Base-by-base conservation (phyloP, 1,139 yeast genomes). In the Entelexis sorbosivorans region DNA sequence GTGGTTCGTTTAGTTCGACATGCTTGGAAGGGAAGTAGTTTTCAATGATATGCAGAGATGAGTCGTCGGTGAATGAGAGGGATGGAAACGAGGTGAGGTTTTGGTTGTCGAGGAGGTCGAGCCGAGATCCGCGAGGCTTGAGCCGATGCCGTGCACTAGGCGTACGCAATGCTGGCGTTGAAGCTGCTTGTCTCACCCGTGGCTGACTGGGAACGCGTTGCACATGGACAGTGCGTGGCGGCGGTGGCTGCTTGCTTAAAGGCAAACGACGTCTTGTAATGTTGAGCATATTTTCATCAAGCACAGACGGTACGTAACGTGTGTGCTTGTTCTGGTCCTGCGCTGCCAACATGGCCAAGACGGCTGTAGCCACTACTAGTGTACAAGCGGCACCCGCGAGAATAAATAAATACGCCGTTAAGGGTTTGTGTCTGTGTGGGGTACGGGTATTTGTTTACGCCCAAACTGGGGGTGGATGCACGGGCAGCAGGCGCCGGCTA, bases 81-180 rank as follows among this genome's bases (percentile, higher is more conserved):
- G 51, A 32, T 11, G 87, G 87, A 56, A 81, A 74, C 2, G 87
- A 80, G 0, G 89, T 82, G 50, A 82, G 65, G 19, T 75, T 74
- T 26, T 51, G 36, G 8, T 75, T 72, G 59, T 82, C 87, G 6
- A 82, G 70, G 52, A 81, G 68, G 57, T 82, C 88, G 13, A 82
- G 67, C 52, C 73, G 73, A 1, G 88, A 81, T 16, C 66, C 63
- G 44, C 65, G 65, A 17, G 58, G 60, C 33, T 61, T 53, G 13
- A 66, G 52, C 17, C 38, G 19, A 4, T 45, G 43, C 5, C 48
- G 45, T 6, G 53, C 44, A 29, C 38, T 39, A 1, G 50, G 43
- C 5, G 50, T 11, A 3, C 54, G 45, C 13, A 53, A 16, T n/a
- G 35, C 39, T 2, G 56, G 56, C 1, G 46, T 28, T 1, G 54